Evolutionary conservation across 2,329 filamentous ascomycete species (phyloP).

Genomic region (Fusarium sacchari): DNA sequence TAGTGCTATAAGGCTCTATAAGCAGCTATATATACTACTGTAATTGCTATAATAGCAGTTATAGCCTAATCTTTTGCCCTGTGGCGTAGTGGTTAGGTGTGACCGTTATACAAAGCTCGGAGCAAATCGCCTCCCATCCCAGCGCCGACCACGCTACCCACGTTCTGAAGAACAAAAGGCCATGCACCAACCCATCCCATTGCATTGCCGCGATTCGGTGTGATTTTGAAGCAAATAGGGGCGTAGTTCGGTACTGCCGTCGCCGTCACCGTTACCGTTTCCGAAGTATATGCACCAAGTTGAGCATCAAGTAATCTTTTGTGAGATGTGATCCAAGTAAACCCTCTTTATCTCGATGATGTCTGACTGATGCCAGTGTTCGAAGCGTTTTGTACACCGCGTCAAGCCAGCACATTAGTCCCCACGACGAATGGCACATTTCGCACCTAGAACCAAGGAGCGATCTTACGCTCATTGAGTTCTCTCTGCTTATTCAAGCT

Average conservation of each 20-base stretch:
- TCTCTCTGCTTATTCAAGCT: background rate
- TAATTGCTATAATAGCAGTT: too few species aligned
- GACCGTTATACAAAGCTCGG: rapidly evolving
- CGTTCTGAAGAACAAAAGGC: background rate
- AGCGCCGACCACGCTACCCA: background rate
- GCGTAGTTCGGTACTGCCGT: too few species aligned
- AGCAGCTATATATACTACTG: too few species aligned
- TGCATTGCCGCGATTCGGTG: too few species aligned
- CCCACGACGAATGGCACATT: background rate
- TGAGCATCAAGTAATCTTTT: background rate
- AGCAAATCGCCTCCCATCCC: background rate
- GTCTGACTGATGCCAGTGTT: background rate
- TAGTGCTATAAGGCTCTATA: too few species aligned
- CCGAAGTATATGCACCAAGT: background rate
- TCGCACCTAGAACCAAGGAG: background rate
- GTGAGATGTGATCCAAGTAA: background rate
- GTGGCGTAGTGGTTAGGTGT: too few species aligned
- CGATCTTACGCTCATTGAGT: background rate
- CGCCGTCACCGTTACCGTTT: background rate
- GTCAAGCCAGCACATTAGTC: background rate
- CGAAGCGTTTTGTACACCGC: background rate
- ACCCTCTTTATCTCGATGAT: background rate
- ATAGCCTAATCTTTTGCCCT: too few species aligned
- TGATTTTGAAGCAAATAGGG: too few species aligned
- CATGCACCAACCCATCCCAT: background rate